Conservation (phyloP, 2,329 filamentous ascomycete species). For the Curvularia spicifera region DNA sequence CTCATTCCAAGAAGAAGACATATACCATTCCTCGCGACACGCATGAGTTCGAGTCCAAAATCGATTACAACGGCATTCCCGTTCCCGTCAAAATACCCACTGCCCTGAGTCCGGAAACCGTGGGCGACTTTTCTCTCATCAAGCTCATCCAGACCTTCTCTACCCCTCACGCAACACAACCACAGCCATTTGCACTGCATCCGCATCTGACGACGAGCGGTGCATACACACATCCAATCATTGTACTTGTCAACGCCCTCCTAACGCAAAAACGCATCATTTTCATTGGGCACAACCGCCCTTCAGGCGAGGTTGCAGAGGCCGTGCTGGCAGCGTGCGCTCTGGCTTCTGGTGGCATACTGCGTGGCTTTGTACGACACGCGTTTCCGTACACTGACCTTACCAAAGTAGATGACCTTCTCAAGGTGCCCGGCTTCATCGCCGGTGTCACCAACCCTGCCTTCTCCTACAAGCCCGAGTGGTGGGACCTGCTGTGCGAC, state of each 20-base stretch:
- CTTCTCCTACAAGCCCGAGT: conserved; percentile 92
- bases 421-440: conserved; percentile 96
- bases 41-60: conserved; percentile 94
- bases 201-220: conserved; percentile 94
- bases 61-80: conserved; percentile 94
- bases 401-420: conserved; percentile 94
- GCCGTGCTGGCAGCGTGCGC: conserved; percentile 98
- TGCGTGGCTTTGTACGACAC: conserved; percentile 92
- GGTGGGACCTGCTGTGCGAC: conserved; percentile 98
- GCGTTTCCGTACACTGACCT: conserved; percentile 98
- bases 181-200: conserved; percentile 84
- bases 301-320: conserved; percentile 94
- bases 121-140: conserved; percentile 96
- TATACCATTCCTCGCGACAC: conserved; percentile 90
- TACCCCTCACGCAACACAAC: conserved; percentile 77
- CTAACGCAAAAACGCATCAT: conserved; percentile 96
- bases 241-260: conserved; percentile 91
- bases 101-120: conserved; percentile 90
- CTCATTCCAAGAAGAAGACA: conserved; percentile 59
- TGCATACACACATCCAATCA: conserved; percentile 87
- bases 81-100: conserved; percentile 97
- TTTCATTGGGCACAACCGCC: conserved; percentile 92
- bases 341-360: conserved; percentile 86
- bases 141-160: conserved; percentile 97
- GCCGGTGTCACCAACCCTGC: conserved; percentile 97